Percentiles rank a stretch among this genome's conserved stretches.
These are phyloP conservation scores for Ophiocytium majus DNA, from an alignment of 352 stramenopile species.

Conservation along the genomic window DNA sequence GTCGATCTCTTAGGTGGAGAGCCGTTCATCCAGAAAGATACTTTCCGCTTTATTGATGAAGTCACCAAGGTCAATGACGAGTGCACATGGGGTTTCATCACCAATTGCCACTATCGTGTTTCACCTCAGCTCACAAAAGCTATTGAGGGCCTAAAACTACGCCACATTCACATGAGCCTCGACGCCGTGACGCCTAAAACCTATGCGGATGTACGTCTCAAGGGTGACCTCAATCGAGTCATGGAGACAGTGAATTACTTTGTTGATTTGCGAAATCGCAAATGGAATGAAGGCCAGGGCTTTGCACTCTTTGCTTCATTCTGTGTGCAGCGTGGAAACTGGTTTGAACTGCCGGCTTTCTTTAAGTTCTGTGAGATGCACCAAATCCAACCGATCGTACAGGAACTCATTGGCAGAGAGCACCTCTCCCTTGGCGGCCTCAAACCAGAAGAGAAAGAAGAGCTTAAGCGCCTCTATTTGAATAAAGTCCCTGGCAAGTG, in stretches of 20 bases:
- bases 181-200: constrained; percentile 1
- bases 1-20: neutral
- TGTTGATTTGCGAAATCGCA: neutral
- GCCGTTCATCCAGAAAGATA: constrained; percentile 16
- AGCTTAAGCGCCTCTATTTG: constrained; percentile 10
- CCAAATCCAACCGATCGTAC: neutral
- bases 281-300: neutral
- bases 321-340: constrained; percentile 11
- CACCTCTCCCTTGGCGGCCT: constrained; percentile 1
- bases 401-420: neutral
- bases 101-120: neutral
- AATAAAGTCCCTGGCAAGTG: neutral
- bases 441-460: neutral
- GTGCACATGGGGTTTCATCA: constrained; percentile 7
- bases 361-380: constrained; percentile 7
- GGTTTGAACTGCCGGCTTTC: constrained; percentile 8
- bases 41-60: constrained; percentile 13
- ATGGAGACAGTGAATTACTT: neutral
- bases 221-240: constrained; percentile 1
- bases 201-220: constrained; percentile 1
- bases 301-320: neutral
- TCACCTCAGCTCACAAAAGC: neutral
- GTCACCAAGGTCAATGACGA: neutral
- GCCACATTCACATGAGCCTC: constrained; percentile 8
- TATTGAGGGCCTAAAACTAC: neutral